Percentiles rank a stretch among this genome's conserved stretches.
Evolutionary conservation across 331 rosid genomes (phyloP).

Genomic region (Rhamnella rubrinervis): DNA sequence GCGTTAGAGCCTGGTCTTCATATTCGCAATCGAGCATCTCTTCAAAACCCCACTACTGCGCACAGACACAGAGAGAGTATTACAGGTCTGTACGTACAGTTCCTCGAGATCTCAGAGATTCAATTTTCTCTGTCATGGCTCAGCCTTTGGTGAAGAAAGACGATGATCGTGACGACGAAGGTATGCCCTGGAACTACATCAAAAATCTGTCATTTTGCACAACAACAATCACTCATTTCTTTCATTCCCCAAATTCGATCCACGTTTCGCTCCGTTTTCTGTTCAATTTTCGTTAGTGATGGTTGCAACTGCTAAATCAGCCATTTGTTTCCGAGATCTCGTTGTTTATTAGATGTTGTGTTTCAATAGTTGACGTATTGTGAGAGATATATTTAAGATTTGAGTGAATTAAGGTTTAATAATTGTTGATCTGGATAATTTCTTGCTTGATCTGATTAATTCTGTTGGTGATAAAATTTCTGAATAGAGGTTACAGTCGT

Average conservation of each 20-base stretch:
- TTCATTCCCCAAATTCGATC: conserved; percentile 31
- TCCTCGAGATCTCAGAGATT: conserved; percentile 57
- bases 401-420: conserved; percentile 28
- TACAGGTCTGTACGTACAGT: not conserved
- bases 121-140: conserved; percentile 59
- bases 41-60: conserved; percentile 27
- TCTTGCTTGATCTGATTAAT: conserved; percentile 32
- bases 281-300: not conserved
- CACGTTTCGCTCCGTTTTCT: conserved; percentile 14
- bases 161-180: conserved; percentile 99
- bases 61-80: not conserved
- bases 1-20: conserved; percentile 12
- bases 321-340: conserved; percentile 53
- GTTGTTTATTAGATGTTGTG: conserved; percentile 15
- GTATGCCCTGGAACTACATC: conserved; percentile 33
- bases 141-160: conserved; percentile 94
- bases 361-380: conserved; percentile 9
- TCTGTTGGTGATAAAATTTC: conserved; percentile 11
- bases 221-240: not conserved
- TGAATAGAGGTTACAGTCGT: conserved; percentile 12
- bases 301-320: conserved; percentile 34
- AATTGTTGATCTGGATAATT: conserved; percentile 25
- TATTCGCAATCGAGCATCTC: not conserved
- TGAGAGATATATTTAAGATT: conserved; percentile 22
- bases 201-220: not conserved